phyloP scores from a whole-genome alignment of 2,329 filamentous ascomycete species.

The Hypoxylon sp. region DNA sequence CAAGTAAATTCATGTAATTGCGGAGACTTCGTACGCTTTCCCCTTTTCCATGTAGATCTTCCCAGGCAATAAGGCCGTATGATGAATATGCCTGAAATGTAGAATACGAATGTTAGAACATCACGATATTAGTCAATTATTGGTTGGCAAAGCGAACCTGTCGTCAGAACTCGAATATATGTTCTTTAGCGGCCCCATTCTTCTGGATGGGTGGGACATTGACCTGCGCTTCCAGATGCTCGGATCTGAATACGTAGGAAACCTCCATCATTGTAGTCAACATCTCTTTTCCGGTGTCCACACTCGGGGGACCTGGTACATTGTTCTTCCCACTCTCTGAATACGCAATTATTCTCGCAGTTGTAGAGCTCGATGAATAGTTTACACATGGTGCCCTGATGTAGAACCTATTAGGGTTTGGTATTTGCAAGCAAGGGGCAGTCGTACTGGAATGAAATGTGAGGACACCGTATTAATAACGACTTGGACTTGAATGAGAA shows the following conservation, averaged over 20 bases:
- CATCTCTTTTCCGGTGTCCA: background rate
- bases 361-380: background rate
- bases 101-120: background rate
- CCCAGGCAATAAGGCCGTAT: background rate
- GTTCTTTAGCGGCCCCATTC: background rate
- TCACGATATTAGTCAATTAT: background rate
- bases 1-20: background rate
- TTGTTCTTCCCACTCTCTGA: background rate
- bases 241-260: background rate
- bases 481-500: background rate
- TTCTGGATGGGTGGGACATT: background rate
- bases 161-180: background rate
- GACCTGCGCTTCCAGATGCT: background rate
- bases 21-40: background rate
- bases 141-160: background rate
- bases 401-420: background rate
- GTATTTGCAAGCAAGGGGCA: background rate
- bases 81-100: no score
- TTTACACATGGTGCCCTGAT: background rate
- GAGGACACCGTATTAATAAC: background rate
- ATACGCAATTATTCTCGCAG: background rate
- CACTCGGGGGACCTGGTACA: background rate
- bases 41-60: background rate
- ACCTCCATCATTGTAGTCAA: background rate
- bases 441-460: background rate